Evolutionary conservation across 2,329 filamentous ascomycete genomes (phyloP), one percentile per base, ranked within the genome.

Genomic region (Furcasterigmium furcatum): DNA sequence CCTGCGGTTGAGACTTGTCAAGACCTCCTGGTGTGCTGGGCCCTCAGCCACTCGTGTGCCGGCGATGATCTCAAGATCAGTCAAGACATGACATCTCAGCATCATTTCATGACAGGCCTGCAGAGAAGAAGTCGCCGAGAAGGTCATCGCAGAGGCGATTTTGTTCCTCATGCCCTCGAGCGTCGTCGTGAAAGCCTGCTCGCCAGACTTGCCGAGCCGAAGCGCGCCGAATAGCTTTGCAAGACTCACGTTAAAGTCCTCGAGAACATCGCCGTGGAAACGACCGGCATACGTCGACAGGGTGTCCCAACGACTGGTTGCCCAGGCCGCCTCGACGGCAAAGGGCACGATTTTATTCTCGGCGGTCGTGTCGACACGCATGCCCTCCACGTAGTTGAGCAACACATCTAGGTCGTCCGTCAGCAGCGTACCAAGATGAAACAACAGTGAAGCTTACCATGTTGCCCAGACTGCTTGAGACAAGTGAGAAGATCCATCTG

Each of bases 381-480:
- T 87, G 6, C 84, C 84, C 58, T 95, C 88, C 12, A 95, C 84
- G 55, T 95, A 90, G 49, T 91, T 92, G 21, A 97, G 73, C 16
- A 97, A 77, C 3, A 88, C 85, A 67, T 95, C 88, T 92, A 50
- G 41, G 53, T 29, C 56, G 53, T 59, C 54, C 61, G 55, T 50
- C 16, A 54, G 47, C 8, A 8, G 8, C 4, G 21, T 25, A 14
- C 13, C 18, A 5, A 39, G 4, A 13, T 19, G 34, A 3, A 19
- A 8, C 32, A n/a, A 7, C n/a, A 24, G 38, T 20, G 25, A 5
- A 27, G 62, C 73, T 64, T 71, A 91, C 88, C 88, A 66, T 96
- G 86, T 62, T 97, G 94, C 0, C 92, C 94, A n/a, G 91, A 95
- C 62, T 96, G 91, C 60, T 91, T 91, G 9, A 99, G 74, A 57